Evolutionary conservation across 108 stramenopile species (phyloP).

Genomic region (Parmales sp.): DNA sequence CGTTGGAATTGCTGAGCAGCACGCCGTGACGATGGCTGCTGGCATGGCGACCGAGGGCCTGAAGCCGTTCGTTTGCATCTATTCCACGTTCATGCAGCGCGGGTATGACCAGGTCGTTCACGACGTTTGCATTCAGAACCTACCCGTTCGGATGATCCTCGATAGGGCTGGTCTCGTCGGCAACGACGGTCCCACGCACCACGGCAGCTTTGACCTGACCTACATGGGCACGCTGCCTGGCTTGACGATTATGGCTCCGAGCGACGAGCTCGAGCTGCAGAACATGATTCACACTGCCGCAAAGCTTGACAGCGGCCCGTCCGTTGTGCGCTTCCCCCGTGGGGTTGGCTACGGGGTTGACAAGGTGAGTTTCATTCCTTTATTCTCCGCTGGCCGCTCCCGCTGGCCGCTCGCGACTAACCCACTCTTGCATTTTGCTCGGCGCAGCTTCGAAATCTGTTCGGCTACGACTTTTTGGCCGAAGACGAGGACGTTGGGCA

Average conservation of each 20-base stretch:
- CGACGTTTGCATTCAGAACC: constrained; percentile 90
- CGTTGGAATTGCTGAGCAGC: constrained; percentile 96
- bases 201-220: constrained; percentile 83
- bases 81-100: constrained; percentile 93
- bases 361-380: constrained; percentile 25
- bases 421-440: neutral
- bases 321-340: constrained; percentile 79
- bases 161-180: constrained; percentile 92
- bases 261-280: constrained; percentile 83
- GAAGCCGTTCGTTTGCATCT: constrained; percentile 93
- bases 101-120: constrained; percentile 95
- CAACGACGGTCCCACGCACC: constrained; percentile 94
- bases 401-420: too few species aligned
- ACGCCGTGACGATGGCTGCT: constrained; percentile 92
- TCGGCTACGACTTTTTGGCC: neutral
- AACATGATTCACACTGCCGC: constrained; percentile 91
- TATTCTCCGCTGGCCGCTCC: neutral
- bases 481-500: constrained; percentile 5
- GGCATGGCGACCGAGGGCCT: constrained; percentile 94
- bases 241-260: constrained; percentile 88
- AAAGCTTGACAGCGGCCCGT: constrained; percentile 71
- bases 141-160: constrained; percentile 87
- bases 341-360: constrained; percentile 88
- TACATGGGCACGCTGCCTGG: constrained; percentile 90
- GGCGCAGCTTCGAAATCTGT: neutral